A percentile compares a stretch with the other conserved stretches of the same genome.
Conservation (phyloP, 306 rosid genomes). For the Ormosia semicastrata region DNA sequence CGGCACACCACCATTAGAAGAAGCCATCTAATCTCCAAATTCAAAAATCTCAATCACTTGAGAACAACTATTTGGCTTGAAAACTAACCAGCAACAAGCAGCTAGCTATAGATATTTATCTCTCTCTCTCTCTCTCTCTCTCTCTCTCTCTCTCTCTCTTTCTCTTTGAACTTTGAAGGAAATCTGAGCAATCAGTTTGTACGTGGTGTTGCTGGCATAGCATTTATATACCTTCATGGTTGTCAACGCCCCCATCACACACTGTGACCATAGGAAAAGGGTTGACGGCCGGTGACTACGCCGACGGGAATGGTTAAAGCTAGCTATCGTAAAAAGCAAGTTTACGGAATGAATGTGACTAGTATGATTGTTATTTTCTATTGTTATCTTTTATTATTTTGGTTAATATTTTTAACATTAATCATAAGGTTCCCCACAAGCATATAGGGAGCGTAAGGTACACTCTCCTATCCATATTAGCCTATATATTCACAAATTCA, state of each 20-base stretch:
- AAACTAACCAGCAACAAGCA: background rate
- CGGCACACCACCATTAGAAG: conserved; percentile 87
- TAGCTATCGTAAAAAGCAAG: conserved; percentile 71
- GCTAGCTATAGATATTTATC: background rate
- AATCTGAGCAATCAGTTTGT: conserved; percentile 18
- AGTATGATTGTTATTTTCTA: conserved; percentile 1
- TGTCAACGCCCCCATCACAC: conserved; percentile 54
- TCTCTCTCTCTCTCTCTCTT: background rate
- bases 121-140: background rate
- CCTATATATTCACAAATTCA: background rate
- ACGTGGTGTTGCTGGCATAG: conserved; percentile 34
- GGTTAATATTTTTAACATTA: background rate
- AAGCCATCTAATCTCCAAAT: conserved; percentile 47
- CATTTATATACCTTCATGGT: conserved; percentile 40
- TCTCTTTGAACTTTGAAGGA: conserved; percentile 1
- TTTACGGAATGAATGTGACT: conserved; percentile 50
- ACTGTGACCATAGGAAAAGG: conserved; percentile 38
- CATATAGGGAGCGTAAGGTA: conserved; percentile 41
- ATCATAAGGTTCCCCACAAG: conserved; percentile 33
- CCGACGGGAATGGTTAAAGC: conserved; percentile 84
- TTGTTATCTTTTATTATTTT: conserved; percentile 15
- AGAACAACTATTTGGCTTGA: background rate
- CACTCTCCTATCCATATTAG: conserved; percentile 34
- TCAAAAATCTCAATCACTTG: conserved; percentile 4
- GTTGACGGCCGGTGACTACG: conserved; percentile 99